phyloP scores from a whole-genome alignment of 108 stramenopile species.

The Schizochytrium sp. region DNA sequence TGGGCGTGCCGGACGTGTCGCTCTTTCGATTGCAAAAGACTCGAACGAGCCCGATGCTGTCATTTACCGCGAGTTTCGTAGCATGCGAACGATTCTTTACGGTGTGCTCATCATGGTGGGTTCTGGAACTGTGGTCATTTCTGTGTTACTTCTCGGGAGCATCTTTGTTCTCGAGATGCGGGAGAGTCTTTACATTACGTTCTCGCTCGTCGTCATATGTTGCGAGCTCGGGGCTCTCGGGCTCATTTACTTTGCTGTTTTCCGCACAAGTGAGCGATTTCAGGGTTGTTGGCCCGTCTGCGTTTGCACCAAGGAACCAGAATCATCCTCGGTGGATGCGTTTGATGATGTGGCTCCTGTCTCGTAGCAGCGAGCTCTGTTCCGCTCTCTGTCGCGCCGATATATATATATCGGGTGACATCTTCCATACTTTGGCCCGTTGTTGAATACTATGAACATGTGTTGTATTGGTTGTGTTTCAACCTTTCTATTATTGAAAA shows the following conservation, averaged over 20 bases:
- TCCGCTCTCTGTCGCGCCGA: too few relatives aligned
- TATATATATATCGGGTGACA: too few relatives aligned
- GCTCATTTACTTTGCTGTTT: background rate
- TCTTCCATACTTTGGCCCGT: too few relatives aligned
- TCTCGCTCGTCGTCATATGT: background rate
- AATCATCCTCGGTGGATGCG: too few relatives aligned
- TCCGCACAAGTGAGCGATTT: background rate
- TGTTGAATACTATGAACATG: too few relatives aligned
- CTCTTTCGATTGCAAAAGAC: too few relatives aligned
- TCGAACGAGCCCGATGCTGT: background rate
- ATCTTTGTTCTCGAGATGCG: background rate
- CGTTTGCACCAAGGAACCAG: too few relatives aligned
- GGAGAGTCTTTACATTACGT: background rate
- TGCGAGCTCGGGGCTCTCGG: background rate
- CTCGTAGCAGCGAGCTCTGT: too few relatives aligned
- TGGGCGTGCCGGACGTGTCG: background rate
- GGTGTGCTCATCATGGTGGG: background rate
- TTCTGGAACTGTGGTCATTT: background rate
- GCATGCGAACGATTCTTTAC: background rate
- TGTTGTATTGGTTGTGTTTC: too few relatives aligned
- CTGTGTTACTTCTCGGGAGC: background rate
- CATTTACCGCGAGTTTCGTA: background rate
- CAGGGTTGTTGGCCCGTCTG: background rate
- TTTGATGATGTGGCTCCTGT: too few relatives aligned
- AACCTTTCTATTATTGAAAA: too few relatives aligned